phyloP scores from a whole-genome alignment of 176 grass and related monocot genomes.

The Triticum monococcum region DNA sequence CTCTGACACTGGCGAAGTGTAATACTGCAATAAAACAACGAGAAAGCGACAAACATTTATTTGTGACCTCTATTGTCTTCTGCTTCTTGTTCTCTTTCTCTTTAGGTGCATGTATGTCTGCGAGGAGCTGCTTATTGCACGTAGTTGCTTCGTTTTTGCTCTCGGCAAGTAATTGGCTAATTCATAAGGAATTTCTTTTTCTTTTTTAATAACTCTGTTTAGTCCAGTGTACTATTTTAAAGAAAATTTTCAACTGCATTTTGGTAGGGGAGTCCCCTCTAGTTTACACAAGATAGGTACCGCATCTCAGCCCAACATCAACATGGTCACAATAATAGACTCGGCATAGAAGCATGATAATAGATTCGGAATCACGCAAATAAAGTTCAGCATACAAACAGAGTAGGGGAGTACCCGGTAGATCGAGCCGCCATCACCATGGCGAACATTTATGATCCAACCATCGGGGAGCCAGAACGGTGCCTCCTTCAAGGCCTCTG shows the following conservation, averaged over 20 bases:
- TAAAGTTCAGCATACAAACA: not conserved
- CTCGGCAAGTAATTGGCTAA: not conserved
- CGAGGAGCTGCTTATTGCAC: not conserved
- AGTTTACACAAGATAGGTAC: not conserved
- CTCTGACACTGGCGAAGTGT: conserved; percentile 45
- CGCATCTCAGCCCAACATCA: not conserved
- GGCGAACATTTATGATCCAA: conserved; percentile 55
- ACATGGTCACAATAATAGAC: not conserved
- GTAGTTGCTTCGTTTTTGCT: not conserved
- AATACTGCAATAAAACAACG: conserved; percentile 37
- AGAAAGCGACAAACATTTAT: not conserved
- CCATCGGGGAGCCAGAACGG: conserved; percentile 67
- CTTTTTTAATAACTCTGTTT: not conserved
- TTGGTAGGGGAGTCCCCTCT: not conserved
- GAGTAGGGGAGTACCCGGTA: conserved; percentile 35
- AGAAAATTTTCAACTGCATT: not conserved
- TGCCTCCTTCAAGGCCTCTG: not conserved
- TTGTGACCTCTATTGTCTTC: not conserved
- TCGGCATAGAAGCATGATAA: not conserved
- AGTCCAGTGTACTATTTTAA: not conserved
- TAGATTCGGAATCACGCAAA: not conserved
- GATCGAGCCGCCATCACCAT: conserved; percentile 15
- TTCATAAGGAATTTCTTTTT: not conserved
- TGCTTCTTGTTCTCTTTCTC: not conserved
- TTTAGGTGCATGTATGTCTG: not conserved